Base-by-base conservation (phyloP, 1,284 basidiomycete genomes). In the Neolentinus lepideus region DNA sequence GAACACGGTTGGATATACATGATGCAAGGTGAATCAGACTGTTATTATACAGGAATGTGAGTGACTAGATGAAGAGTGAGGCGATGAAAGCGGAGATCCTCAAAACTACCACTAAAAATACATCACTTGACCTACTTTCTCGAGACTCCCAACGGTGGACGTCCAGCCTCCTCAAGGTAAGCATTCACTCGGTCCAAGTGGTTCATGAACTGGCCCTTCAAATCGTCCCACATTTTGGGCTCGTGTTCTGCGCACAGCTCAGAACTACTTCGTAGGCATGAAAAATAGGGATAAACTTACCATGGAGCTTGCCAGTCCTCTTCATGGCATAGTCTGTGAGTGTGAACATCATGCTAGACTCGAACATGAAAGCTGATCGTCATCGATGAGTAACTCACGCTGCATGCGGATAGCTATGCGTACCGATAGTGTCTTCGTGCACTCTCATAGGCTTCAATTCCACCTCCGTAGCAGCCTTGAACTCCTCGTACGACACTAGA, bases 321-420 rank as follows among this genome's bases (percentile, higher is more conserved):
- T 82, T 77, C 72, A 83, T 80, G 2, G 82, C 83, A 60, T 72
- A 85, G 59, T 85, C 83, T 3, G 82, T 83, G 38, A 85, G 70
- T 0, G 79, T 81, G 59, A 84, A 75, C 67, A 78, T 77, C 74
- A 83, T 77, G 60, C 77, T 79, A 1, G 81, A 77, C 65, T 85
- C 83, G 59, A 85, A 81, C 82, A 85, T 84, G 67, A 84, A 81
- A 11, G 76, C 83, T 83, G 22, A n/a, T 21, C 22, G n/a, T 50
- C 8, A 8, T 6, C 24, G 4, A 25, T 50, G 24, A 50, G 25
- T 25, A 43, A 43, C 38, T 16, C 8, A 6, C 22, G 27, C 47
- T 26, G 22, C 25, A 27, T 21, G 10, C 47, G 22, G 1, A 8
- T n/a, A 35, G 11, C 36, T 11, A 60, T n/a, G 19, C 73, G 26